A percentile compares a stretch with the other conserved stretches of the same genome.
Evolutionary conservation across 352 stramenopile species (phyloP).

Genomic region (Pythium monospermum): DNA sequence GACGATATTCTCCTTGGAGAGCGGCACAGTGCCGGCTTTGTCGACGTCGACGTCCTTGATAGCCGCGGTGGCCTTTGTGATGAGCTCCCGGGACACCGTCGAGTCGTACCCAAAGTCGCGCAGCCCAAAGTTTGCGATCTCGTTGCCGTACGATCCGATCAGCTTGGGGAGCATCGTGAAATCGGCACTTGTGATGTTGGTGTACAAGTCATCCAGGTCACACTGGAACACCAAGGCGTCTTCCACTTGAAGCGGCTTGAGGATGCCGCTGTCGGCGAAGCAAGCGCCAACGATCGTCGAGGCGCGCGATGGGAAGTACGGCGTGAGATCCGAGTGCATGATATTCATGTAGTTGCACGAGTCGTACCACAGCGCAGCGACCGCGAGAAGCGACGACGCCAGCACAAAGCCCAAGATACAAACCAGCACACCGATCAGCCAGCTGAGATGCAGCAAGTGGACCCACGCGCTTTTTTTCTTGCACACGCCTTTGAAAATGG

Average conservation of each 20-base stretch:
- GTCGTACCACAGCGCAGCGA: conserved; percentile 76
- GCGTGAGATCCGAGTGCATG: conserved; percentile 62
- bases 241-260: conserved; percentile 53
- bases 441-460: conserved; percentile 73
- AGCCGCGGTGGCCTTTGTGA: conserved; percentile 34
- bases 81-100: conserved; percentile 35
- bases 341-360: conserved; percentile 81
- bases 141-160: conserved; percentile 37
- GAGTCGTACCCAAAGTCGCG: conserved; percentile 65
- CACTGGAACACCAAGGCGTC: conserved; percentile 53
- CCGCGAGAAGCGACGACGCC: conserved; percentile 60
- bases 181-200: conserved; percentile 33
- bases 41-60: conserved; percentile 23
- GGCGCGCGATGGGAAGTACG: conserved; percentile 61
- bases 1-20: conserved; percentile 60
- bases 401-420: conserved; percentile 79
- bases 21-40: conserved; percentile 8
- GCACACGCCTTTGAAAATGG: conserved; percentile 73
- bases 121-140: conserved; percentile 46
- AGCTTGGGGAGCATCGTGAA: conserved; percentile 32
- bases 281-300: conserved; percentile 59
- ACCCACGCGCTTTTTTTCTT: conserved; percentile 70
- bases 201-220: conserved; percentile 57
- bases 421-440: conserved; percentile 62
- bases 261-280: conserved; percentile 61